A percentile compares a stretch with the other conserved stretches of the same genome.
phyloP scores from a whole-genome alignment of 2,329 filamentous ascomycete species.

The Talaromyces albobiverticillius region DNA sequence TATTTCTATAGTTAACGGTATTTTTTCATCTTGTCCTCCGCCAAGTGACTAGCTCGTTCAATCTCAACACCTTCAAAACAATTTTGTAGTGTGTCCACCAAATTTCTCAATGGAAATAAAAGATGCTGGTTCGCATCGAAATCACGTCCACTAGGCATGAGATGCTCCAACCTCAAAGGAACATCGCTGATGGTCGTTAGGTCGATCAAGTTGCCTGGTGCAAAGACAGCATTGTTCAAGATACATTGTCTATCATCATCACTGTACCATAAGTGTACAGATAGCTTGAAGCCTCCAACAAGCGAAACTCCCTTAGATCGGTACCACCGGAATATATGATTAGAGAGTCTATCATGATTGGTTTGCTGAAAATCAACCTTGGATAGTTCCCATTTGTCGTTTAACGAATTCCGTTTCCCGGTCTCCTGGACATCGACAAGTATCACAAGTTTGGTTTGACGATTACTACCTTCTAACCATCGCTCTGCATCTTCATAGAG shows the following conservation, averaged over 20 bases:
- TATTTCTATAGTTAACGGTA: too few species aligned
- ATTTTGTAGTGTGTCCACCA: constrained; percentile 9
- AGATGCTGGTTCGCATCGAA: constrained; percentile 1
- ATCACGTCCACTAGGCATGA: constrained; percentile 1
- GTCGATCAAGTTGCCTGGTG: constrained; percentile 2
- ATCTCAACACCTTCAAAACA: constrained; percentile 7
- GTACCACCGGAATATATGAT: neutral
- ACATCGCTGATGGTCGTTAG: neutral
- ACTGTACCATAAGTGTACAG: constrained; percentile 7
- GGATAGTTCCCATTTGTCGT: neutral
- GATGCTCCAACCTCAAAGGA: constrained; percentile 9
- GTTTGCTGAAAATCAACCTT: neutral
- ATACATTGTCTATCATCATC: constrained; percentile 3
- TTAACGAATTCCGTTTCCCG: neutral
- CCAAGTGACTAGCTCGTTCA: neutral
- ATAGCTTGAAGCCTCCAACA: constrained; percentile 1
- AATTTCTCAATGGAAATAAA: constrained; percentile 1
- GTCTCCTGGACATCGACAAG: constrained; percentile 1
- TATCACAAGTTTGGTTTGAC: constrained; percentile 1
- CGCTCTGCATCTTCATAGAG: neutral
- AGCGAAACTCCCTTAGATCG: neutral
- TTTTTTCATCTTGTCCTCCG: neutral
- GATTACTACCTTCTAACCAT: neutral
- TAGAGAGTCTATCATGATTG: neutral
- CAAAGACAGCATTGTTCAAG: constrained; percentile 4